Percentiles rank a stretch among this genome's conserved stretches.
These are phyloP conservation scores for Colletotrichum godetiae DNA, from an alignment of 2,329 filamentous ascomycete genomes.

Conservation along the genomic window DNA sequence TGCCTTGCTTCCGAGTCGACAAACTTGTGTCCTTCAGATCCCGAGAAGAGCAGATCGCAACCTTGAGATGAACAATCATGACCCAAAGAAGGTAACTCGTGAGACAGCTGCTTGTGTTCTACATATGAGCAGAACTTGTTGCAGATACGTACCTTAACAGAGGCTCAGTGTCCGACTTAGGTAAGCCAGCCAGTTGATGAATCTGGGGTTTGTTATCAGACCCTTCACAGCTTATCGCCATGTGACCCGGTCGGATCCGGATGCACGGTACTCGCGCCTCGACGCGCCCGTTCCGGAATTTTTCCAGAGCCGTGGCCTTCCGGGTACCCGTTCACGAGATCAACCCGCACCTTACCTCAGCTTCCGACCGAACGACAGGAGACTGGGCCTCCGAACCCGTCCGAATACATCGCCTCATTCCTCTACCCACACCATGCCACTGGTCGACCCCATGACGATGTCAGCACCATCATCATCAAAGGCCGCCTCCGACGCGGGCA, in stretches of 20 bases:
- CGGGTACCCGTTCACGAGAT: slow-evolving; percentile 20
- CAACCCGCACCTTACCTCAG: neutral
- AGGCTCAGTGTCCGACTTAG: neutral
- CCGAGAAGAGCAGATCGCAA: slow-evolving; percentile 10
- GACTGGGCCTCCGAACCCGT: slow-evolving; percentile 1
- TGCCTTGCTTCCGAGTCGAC: slow-evolving; percentile 12
- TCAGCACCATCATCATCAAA: slow-evolving; percentile 49
- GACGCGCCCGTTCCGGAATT: slow-evolving; percentile 27
- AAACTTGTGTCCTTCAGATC: slow-evolving; percentile 6
- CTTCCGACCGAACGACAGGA: slow-evolving; percentile 12
- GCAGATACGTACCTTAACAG: slow-evolving; percentile 5
- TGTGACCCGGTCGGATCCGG: slow-evolving; percentile 33
- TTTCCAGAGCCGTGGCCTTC: slow-evolving; percentile 31
- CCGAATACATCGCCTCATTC: slow-evolving; percentile 14
- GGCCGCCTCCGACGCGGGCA: slow-evolving; percentile 43
- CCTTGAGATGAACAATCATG: neutral
- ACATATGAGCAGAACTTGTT: neutral
- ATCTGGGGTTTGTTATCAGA: slow-evolving; percentile 31
- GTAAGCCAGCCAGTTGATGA: slow-evolving; percentile 1
- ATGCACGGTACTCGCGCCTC: slow-evolving; percentile 10
- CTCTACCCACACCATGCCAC: slow-evolving; percentile 42
- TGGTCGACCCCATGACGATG: slow-evolving; percentile 53
- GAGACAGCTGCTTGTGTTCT: neutral
- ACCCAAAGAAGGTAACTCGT: neutral
- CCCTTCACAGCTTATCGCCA: slow-evolving; percentile 26